Percentiles rank a stretch among this genome's conserved stretches.
phyloP scores from a whole-genome alignment of 176 grass and related monocot species.

The Lolium multiflorum region DNA sequence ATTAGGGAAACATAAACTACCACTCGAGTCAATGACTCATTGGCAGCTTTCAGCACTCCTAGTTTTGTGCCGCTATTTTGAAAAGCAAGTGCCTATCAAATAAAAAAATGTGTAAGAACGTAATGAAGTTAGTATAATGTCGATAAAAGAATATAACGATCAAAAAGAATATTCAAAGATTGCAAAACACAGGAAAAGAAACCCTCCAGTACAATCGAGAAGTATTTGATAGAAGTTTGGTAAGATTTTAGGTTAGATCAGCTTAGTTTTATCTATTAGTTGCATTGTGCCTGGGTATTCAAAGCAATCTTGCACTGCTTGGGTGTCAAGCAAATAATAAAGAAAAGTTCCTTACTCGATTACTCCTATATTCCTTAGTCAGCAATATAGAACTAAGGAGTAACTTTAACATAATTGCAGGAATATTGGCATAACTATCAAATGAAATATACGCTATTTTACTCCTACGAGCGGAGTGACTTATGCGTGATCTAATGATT shows the following conservation, averaged over 20 bases:
- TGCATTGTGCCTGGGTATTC: background rate
- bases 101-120: slow-evolving; percentile 35
- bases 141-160: background rate
- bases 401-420: background rate
- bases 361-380: background rate
- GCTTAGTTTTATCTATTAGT: background rate
- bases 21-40: slow-evolving; percentile 89
- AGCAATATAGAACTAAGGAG: slow-evolving; percentile 1
- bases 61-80: slow-evolving; percentile 90
- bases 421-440: background rate
- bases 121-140: background rate
- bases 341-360: background rate
- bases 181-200: background rate
- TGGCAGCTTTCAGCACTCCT: slow-evolving; percentile 89
- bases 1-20: slow-evolving; percentile 93
- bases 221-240: slow-evolving; percentile 8
- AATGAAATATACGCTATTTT: slow-evolving; percentile 10
- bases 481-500: background rate
- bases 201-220: background rate
- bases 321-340: background rate
- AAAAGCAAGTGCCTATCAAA: slow-evolving; percentile 73
- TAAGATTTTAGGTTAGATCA: background rate
- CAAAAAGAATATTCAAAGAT: background rate
- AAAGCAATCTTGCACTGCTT: background rate
- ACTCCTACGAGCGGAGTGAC: background rate